Base-by-base conservation (phyloP, 495 filamentous ascomycete genomes). In the Penicillium manginii region DNA sequence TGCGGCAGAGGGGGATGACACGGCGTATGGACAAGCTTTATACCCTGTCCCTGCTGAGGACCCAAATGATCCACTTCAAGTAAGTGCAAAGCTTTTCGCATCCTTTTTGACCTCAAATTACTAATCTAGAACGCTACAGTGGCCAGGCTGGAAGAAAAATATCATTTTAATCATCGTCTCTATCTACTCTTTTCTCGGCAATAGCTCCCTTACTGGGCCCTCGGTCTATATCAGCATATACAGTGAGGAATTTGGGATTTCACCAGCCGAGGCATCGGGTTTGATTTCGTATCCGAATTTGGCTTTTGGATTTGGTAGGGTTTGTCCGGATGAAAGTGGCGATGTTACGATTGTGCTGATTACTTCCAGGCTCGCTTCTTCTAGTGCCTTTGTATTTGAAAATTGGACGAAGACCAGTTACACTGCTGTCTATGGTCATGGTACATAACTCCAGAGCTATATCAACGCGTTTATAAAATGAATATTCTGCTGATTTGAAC, bases 51-150 rank as follows among this genome's bases (percentile, higher is more conserved):
- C 85, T 7, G 79, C 83, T 0, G 82, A 84, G 51, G 84, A 86
- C 59, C 85, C 84, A 0, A 88, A 88, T 57, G 84, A 88, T 65
- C 85, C 85, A n/a, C 73, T 86, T 29, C 80, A 82, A 61, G 79
- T 80, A 57, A 22, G 55, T 23, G n/a, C 18, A 33, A 52, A 59
- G 26, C 26, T 29, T 2, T 6, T 37, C 11, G 35, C 15, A 37
- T 37, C 12, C 14, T 37, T 1, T 10, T 14, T 1, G 9, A 10
- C 1, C 26, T 29, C 9, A 8, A 5, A 29, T 5, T 29, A 8
- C 81, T 75, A 23, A 39, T 17, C 5, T 19, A 11, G 35, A 12
- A n/a, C 15, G 0, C 15, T 39, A 6, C 6, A 62, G 59, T 88
- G 84, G 85, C 75, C 83, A 1, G 73, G 65, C 26, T 80, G 78